Evolutionary conservation across 2,329 filamentous ascomycete species (phyloP).

Genomic region (Trichoderma semiorbis): DNA sequence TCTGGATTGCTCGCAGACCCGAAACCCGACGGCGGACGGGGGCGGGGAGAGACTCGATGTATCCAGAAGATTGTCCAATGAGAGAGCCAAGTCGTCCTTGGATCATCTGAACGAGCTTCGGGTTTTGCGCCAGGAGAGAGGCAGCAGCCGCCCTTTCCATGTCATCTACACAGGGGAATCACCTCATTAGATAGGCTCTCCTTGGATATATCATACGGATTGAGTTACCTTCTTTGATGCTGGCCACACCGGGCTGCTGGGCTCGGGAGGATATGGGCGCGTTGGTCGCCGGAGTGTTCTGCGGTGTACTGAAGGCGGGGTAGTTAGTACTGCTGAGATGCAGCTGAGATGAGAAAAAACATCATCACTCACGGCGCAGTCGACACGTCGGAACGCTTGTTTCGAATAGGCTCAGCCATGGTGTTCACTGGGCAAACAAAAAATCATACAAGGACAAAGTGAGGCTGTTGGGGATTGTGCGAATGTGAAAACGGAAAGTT

Average conservation of each 20-base stretch:
- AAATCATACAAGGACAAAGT: slow-evolving; percentile 26
- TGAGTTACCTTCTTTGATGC: slow-evolving; percentile 91
- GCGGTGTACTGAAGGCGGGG: slow-evolving; percentile 72
- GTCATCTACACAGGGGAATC: slow-evolving; percentile 61
- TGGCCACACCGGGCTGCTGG: slow-evolving; percentile 87
- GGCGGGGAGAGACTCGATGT: slow-evolving; percentile 91
- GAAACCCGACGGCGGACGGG: slow-evolving; percentile 89
- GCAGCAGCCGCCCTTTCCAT: slow-evolving; percentile 83
- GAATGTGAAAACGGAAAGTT: slow-evolving; percentile 33
- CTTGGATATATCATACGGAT: neutral
- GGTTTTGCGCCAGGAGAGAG: slow-evolving; percentile 93
- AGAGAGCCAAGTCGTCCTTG: slow-evolving; percentile 92
- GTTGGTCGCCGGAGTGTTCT: slow-evolving; percentile 94
- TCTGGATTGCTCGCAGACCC: slow-evolving; percentile 95
- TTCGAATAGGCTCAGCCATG: slow-evolving; percentile 63
- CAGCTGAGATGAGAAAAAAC: neutral
- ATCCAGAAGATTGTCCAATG: slow-evolving; percentile 92
- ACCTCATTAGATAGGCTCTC: slow-evolving; percentile 21
- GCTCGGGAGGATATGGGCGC: slow-evolving; percentile 97
- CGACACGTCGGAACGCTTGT: slow-evolving; percentile 55
- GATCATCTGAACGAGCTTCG: slow-evolving; percentile 93
- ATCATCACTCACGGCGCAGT: slow-evolving; percentile 54
- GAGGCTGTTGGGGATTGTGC: slow-evolving; percentile 23
- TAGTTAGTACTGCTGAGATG: slow-evolving; percentile 33
- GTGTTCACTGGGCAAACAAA: slow-evolving; percentile 33